A percentile compares a stretch with the other conserved stretches of the same genome.
phyloP scores from a whole-genome alignment of 1,284 basidiomycete species.

The Taiwanofungus camphoratus region DNA sequence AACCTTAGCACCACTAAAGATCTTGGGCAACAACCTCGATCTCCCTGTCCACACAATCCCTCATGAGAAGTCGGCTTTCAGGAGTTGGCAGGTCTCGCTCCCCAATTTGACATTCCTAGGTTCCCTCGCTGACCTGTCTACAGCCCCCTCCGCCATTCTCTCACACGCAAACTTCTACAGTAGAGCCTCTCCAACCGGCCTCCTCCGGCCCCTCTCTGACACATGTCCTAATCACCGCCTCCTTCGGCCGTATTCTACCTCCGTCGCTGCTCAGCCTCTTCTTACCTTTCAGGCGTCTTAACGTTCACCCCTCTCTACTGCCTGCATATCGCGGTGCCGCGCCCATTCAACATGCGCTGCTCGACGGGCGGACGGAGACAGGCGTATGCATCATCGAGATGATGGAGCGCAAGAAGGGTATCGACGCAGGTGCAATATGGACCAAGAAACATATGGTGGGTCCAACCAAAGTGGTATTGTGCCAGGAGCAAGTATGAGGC shows the following conservation, averaged over 20 bases:
- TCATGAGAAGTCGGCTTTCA: constrained; percentile 47
- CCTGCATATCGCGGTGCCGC: constrained; percentile 89
- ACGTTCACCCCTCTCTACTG: constrained; percentile 89
- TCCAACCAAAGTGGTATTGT: constrained; percentile 6
- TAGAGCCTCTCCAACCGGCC: constrained; percentile 32
- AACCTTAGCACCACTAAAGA: constrained; percentile 51
- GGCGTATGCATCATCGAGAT: constrained; percentile 71
- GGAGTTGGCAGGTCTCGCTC: constrained; percentile 45
- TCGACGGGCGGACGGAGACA: constrained; percentile 54
- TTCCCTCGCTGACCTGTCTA: background rate
- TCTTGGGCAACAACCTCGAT: constrained; percentile 40
- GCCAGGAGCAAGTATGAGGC: background rate
- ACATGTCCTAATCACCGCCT: constrained; percentile 81
- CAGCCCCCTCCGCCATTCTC: constrained; percentile 46
- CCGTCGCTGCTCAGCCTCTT: constrained; percentile 63
- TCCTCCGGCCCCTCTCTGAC: constrained; percentile 27
- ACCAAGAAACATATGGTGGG: constrained; percentile 38
- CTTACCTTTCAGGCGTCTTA: constrained; percentile 59
- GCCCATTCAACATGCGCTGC: constrained; percentile 84
- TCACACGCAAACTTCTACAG: constrained; percentile 2
- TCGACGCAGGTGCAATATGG: constrained; percentile 63
- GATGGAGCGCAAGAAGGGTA: constrained; percentile 48
- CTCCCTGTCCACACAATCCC: constrained; percentile 58
- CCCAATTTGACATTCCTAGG: background rate
- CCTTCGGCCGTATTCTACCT: constrained; percentile 88